Percentiles rank a stretch among this genome's conserved stretches.
phyloP scores from a whole-genome alignment of 192 early-diverging fungal genomes.

The Paraglomus brasilianum region DNA sequence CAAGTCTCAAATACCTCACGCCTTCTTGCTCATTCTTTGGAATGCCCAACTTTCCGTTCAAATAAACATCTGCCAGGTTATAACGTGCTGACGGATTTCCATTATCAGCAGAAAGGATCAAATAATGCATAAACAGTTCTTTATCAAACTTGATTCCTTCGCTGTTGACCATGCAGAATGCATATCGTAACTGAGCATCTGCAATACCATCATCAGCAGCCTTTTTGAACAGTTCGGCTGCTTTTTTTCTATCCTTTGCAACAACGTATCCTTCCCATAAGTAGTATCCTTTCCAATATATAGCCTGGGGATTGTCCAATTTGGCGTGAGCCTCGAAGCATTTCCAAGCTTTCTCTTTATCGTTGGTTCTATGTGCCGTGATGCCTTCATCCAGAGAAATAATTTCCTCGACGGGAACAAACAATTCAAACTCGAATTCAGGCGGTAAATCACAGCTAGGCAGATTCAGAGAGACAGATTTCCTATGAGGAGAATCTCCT shows the following conservation, averaged over 20 bases:
- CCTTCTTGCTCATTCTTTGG: slow-evolving; percentile 15
- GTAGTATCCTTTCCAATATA: slow-evolving; percentile 31
- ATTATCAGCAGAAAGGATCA: slow-evolving; percentile 27
- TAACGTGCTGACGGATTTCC: slow-evolving; percentile 27
- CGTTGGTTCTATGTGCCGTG: slow-evolving; percentile 7
- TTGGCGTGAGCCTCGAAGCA: slow-evolving; percentile 20
- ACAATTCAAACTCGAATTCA: not conserved
- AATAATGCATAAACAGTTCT: slow-evolving; percentile 13
- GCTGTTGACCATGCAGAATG: not conserved
- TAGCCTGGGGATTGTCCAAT: slow-evolving; percentile 11
- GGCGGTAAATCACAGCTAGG: too few relatives aligned
- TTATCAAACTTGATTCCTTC: not conserved
- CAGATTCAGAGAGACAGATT: too few relatives aligned
- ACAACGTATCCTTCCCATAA: slow-evolving; percentile 25
- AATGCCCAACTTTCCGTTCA: slow-evolving; percentile 18
- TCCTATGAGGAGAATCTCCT: too few relatives aligned
- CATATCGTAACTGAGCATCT: slow-evolving; percentile 29
- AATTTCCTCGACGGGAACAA: not conserved
- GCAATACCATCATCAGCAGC: slow-evolving; percentile 27
- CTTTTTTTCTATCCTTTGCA: slow-evolving; percentile 19
- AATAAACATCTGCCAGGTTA: slow-evolving; percentile 22
- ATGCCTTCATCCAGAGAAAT: slow-evolving; percentile 26
- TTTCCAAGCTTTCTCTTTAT: slow-evolving; percentile 12
- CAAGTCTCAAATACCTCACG: slow-evolving; percentile 20
- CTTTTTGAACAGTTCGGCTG: slow-evolving; percentile 21